A percentile compares a stretch with the other conserved stretches of the same genome.
Evolutionary conservation across 768 basidiomycete genomes (phyloP).

Genomic region (Tricholoma flavovirens): DNA sequence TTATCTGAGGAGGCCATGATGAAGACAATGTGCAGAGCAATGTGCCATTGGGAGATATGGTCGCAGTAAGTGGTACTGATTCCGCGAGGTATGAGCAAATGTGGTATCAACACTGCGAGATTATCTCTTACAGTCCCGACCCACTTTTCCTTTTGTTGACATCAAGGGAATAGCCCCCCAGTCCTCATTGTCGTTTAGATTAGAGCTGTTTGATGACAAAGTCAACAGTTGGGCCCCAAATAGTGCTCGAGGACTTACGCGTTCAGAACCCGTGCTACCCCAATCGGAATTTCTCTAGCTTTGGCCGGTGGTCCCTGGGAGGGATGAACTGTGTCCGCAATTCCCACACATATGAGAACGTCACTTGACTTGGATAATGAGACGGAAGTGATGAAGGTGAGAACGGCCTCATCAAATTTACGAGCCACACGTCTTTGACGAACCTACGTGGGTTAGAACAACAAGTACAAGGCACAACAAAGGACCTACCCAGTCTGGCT

Average conservation of each 20-base stretch:
- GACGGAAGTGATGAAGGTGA: constrained; percentile 41
- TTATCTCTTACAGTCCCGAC: constrained; percentile 44
- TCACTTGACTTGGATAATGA: constrained; percentile 25
- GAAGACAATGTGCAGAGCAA: constrained; percentile 52
- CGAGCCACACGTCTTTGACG: constrained; percentile 30
- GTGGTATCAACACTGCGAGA: not conserved
- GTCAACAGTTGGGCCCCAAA: not conserved
- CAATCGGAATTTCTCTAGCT: constrained; percentile 38
- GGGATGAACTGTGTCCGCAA: constrained; percentile 43
- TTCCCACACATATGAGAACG: constrained; percentile 38
- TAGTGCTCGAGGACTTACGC: constrained; percentile 35
- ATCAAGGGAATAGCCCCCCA: constrained; percentile 48
- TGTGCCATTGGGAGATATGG: constrained; percentile 52
- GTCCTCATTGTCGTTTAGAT: constrained; percentile 41
- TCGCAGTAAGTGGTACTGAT: constrained; percentile 53
- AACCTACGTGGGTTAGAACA: constrained; percentile 20
- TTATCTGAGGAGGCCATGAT: constrained; percentile 29
- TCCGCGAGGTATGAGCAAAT: constrained; percentile 1
- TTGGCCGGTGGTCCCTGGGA: constrained; percentile 26
- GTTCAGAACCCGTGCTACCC: constrained; percentile 44
- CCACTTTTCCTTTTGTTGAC: constrained; percentile 33
- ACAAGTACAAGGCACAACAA: constrained; percentile 1
- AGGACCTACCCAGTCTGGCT: constrained; percentile 35
- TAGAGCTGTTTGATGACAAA: constrained; percentile 35
- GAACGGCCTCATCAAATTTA: constrained; percentile 36